Evolutionary conservation across 495 filamentous ascomycete genomes (phyloP), one percentile per base, ranked within the genome.

Genomic region (Penicillium bialowiezense): DNA sequence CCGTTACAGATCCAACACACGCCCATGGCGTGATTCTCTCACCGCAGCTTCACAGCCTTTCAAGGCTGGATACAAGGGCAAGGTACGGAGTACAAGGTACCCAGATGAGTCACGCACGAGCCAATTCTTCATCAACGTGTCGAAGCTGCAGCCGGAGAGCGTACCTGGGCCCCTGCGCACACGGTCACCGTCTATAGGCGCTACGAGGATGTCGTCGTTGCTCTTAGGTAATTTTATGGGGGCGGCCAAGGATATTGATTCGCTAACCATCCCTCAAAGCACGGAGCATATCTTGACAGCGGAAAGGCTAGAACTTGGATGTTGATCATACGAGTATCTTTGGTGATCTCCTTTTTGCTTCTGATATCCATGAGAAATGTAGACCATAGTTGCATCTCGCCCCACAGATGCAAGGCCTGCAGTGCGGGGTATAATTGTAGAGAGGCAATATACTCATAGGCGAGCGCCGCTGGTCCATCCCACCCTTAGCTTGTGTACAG

Each of bases 151-250:
- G 28, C 14, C 9, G 9, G 7, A 26, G 10, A 19, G 28, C 29
- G 45, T 48, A 40, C 45, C 45, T 48, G 36, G 8, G 31, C 43
- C 13, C 15, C 45, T 29, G 24, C 13, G 44, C 17, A 23, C 23
- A 23, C 38, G 17, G 14, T 5, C 23, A 15, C 21, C 31, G 44
- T 33, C 33, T 28, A 50, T 42, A 49, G 29, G 47, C 17, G 21
- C 3, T 13, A 32, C 17, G 12, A 49, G 54, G 21, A 31, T 21
- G 36, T 20, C 19, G 9, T 15, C 8, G 36, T 62, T 60, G 41
- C 50, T 56, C 56, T 72, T 72, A 72, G 60, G 67, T 72, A 70
- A 72, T 26, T 72, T 55, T 51, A 60, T 63, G 62, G 41, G 48
- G 34, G 31, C 44, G 49, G 40, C 42, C 18, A 23, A 32, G 36